A percentile compares a stretch with the other conserved stretches of the same genome.
phyloP scores from a whole-genome alignment of 2,329 filamentous ascomycete species.

The Aspergillus fischeri region DNA sequence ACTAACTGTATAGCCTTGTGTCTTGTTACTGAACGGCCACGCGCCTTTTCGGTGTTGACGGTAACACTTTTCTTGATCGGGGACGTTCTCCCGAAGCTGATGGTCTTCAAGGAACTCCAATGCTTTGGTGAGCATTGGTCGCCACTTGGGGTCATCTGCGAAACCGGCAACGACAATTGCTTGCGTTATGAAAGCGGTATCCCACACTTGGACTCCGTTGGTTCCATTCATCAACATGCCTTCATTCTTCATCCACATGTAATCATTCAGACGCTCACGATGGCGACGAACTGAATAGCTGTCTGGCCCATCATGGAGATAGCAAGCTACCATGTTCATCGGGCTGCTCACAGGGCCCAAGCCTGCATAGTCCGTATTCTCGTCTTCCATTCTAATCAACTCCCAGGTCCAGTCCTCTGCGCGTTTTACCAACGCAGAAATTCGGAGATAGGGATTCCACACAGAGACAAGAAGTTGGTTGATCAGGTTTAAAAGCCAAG shows the following conservation, averaged over 20 bases:
- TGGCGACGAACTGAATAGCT: constrained; percentile 69
- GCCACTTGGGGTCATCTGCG: constrained; percentile 71
- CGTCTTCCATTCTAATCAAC: constrained; percentile 84
- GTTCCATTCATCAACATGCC: constrained; percentile 95
- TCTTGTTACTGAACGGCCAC: constrained; percentile 91
- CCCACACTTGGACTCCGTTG: constrained; percentile 97
- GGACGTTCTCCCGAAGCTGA: constrained; percentile 80
- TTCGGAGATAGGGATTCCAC: constrained; percentile 74
- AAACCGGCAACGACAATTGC: constrained; percentile 75
- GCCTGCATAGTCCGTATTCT: constrained; percentile 82
- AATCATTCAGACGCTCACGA: constrained; percentile 76
- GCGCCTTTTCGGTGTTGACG: constrained; percentile 87
- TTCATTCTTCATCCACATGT: constrained; percentile 84
- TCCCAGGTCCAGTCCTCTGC: constrained; percentile 80
- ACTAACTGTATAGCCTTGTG: constrained; percentile 91
- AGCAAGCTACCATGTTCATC: constrained; percentile 86
- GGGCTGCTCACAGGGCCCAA: constrained; percentile 85
- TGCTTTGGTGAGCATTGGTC: constrained; percentile 76
- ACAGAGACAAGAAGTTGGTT: constrained; percentile 77
- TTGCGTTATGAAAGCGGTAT: constrained; percentile 87
- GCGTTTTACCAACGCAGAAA: constrained; percentile 59
- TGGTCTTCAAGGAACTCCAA: constrained; percentile 84
- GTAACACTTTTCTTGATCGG: constrained; percentile 75
- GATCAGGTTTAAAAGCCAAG: constrained; percentile 70
- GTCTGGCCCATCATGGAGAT: constrained; percentile 76